These are phyloP conservation scores for Fusarium sp. DNA, from an alignment of 2,329 filamentous ascomycete species.

Conservation along the genomic window DNA sequence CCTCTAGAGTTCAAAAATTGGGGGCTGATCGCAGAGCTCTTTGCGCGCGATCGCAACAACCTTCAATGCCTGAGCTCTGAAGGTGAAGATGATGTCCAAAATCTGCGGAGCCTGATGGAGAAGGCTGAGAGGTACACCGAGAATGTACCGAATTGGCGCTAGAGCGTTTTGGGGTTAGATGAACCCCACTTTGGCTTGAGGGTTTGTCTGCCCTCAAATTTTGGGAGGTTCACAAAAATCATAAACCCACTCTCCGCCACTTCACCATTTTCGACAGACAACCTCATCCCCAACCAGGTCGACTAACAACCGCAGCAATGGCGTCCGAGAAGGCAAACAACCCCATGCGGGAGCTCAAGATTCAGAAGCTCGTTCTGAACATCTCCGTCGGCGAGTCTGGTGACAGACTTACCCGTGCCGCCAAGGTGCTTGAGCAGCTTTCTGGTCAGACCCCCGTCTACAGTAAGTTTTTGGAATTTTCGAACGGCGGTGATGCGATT, in stretches of 20 bases:
- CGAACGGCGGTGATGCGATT: constrained; percentile 28
- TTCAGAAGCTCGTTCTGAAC: constrained; percentile 99
- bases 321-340: constrained; percentile 89
- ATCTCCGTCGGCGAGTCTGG: constrained; percentile 99
- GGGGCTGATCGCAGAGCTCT: constrained; percentile 56
- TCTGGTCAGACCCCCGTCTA: constrained; percentile 99
- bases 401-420: constrained; percentile 99
- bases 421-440: constrained; percentile 99
- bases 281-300: constrained; percentile 53
- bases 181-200: constrained; percentile 52
- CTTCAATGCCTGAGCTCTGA: constrained; percentile 63
- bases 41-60: constrained; percentile 57
- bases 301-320: constrained; percentile 59
- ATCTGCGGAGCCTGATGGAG: constrained; percentile 63
- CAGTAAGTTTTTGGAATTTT: constrained; percentile 73
- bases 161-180: constrained; percentile 30
- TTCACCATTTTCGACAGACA: constrained; percentile 51
- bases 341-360: constrained; percentile 99
- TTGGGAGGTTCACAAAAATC: constrained; percentile 57
- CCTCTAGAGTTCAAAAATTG: constrained; percentile 62
- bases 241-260: constrained; percentile 42
- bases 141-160: constrained; percentile 51
- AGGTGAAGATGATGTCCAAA: constrained; percentile 59
- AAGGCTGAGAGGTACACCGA: constrained; percentile 57
- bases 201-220: constrained; percentile 61